These are phyloP conservation scores for Malassezia obtusa DNA, from an alignment of 1,284 basidiomycete species.

Conservation along the genomic window DNA sequence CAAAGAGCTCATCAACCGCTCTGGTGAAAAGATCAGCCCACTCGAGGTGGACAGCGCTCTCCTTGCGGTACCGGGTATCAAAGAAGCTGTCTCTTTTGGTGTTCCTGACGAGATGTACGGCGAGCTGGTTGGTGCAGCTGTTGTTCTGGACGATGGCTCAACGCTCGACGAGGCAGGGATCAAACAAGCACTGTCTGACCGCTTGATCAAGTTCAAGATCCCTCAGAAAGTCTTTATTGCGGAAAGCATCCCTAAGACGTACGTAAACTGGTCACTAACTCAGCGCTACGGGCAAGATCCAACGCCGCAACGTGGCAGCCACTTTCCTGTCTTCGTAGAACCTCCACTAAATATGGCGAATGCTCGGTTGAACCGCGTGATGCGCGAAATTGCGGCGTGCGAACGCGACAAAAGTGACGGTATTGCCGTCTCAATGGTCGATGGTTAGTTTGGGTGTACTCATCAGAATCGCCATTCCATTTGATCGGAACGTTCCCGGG, in stretches of 20 bases:
- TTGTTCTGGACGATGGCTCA: slow-evolving; percentile 30
- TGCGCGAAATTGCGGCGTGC: slow-evolving; percentile 74
- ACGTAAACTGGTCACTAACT: not conserved
- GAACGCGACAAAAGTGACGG: slow-evolving; percentile 81
- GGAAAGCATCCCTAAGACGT: slow-evolving; percentile 48
- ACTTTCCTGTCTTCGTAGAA: slow-evolving; percentile 21
- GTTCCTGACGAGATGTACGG: slow-evolving; percentile 48
- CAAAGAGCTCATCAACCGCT: slow-evolving; percentile 49
- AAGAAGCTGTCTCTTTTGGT: slow-evolving; percentile 53
- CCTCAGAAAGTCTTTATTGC: slow-evolving; percentile 48
- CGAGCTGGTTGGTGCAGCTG: slow-evolving; percentile 47
- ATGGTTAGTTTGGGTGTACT: slow-evolving; percentile 46
- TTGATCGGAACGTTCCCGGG: slow-evolving; percentile 28
- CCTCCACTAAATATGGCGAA: slow-evolving; percentile 53
- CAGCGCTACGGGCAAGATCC: slow-evolving; percentile 42
- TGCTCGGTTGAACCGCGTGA: slow-evolving; percentile 74
- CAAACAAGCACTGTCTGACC: slow-evolving; percentile 28
- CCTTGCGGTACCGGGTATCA: slow-evolving; percentile 51
- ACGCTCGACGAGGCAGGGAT: slow-evolving; percentile 30
- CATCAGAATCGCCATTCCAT: slow-evolving; percentile 24
- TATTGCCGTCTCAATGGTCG: slow-evolving; percentile 73
- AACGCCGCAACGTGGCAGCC: slow-evolving; percentile 39
- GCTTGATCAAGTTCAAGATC: slow-evolving; percentile 49
- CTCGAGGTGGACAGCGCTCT: slow-evolving; percentile 57
- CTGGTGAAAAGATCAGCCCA: slow-evolving; percentile 61